Percentiles rank a stretch among this genome's conserved stretches.
phyloP scores from a whole-genome alignment of 1,284 basidiomycete genomes.

The Tranzscheliella williamsii region DNA sequence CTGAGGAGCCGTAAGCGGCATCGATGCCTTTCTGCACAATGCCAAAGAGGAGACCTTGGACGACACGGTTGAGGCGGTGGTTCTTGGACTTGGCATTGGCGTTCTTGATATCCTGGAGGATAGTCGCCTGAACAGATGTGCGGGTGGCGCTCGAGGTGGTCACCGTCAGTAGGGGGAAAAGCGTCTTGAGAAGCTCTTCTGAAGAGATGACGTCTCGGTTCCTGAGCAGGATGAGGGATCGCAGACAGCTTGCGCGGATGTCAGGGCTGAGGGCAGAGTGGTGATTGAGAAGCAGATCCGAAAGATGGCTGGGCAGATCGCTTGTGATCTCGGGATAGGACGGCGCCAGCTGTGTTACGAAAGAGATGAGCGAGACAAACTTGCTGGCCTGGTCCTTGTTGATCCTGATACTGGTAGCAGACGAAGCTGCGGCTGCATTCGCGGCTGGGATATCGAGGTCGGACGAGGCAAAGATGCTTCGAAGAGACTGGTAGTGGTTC shows the following conservation, averaged over 20 bases:
- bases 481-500: conserved; percentile 88
- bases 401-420: conserved; percentile 25
- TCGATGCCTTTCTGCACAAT: conserved; percentile 87
- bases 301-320: conserved; percentile 44
- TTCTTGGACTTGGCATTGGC: conserved; percentile 88
- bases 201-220: conserved; percentile 91
- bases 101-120: conserved; percentile 89
- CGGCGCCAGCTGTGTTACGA: conserved; percentile 67
- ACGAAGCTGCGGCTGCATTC: conserved; percentile 2
- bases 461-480: conserved; percentile 72
- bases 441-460: conserved; percentile 22
- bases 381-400: conserved; percentile 52
- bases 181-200: conserved; percentile 85
- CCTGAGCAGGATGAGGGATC: conserved; percentile 72
- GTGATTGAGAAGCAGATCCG: conserved; percentile 54
- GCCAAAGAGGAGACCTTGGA: conserved; percentile 91
- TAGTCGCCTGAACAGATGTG: conserved; percentile 86
- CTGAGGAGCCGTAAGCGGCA: conserved; percentile 49
- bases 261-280: conserved; percentile 53
- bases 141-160: conserved; percentile 83
- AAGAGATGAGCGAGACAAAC: conserved; percentile 51
- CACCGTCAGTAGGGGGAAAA: conserved; percentile 85
- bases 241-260: conserved; percentile 44
- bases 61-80: conserved; percentile 92
- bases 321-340: conserved; percentile 49